Evolutionary conservation across 73 alveolate species (phyloP), one percentile per base, ranked within the genome.

Genomic region (Symbiodinium pilosum): DNA sequence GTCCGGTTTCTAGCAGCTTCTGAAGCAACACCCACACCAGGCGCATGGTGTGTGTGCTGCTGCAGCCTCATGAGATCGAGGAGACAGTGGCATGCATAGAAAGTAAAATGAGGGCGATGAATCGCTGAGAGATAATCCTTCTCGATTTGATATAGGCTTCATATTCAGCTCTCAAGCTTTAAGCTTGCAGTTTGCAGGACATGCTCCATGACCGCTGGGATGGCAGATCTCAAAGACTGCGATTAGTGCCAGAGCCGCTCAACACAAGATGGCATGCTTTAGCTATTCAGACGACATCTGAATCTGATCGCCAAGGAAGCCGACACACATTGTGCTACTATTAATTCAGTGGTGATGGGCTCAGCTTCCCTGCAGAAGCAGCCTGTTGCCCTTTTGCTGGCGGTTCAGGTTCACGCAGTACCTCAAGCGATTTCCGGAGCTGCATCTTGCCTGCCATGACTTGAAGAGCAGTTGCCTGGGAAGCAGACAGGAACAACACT

Each of bases 151-250:
- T 24, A 54, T 0, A 54, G 71, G n/a, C 4, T 54, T 54, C 71
- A n/a, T n/a, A n/a, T n/a, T n/a, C n/a, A n/a, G n/a, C n/a, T n/a
- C n/a, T n/a, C n/a, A n/a, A n/a, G n/a, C n/a, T n/a, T 54, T 30
- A 54, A 30, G 85, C 94, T 18, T 64, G 64, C 40, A 64, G 68
- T 32, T 30, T 59, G 38, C 71, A 88, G 43, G 95, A 88, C 47
- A 88, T 88, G 95, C 51, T 88, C 38, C 86, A 88, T 41, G 95
- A 88, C 69, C 95, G 95, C 32, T 88, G 95, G 95, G 95, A 88
- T 34, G 69, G 86, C n/a, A 59, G 95, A 26, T 73, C 95, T 68
- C 95, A 88, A 11, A 40, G 95, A 41, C 95, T 88, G 43, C 95
- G 95, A 6, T 21, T 56, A 43, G 44, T 41, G 9, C 95, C 95